Conservation (phyloP, 2,329 filamentous ascomycete species). For the Rutstroemia sp. region DNA sequence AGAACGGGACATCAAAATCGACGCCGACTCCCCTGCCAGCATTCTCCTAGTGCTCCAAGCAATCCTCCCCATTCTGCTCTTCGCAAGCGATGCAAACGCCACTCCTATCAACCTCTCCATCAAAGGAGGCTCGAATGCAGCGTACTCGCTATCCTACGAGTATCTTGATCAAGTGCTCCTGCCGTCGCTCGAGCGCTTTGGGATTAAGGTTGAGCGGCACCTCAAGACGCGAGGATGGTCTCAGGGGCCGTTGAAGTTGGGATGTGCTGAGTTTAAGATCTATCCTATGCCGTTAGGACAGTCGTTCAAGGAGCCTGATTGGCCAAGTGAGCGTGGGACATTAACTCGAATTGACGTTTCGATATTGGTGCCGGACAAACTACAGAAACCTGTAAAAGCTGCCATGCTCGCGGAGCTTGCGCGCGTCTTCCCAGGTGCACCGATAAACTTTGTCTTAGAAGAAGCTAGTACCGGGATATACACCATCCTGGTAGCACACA, state of each 20-base stretch:
- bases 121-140: conserved; percentile 52
- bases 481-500: conserved; percentile 48
- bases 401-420: conserved; percentile 35
- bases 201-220: conserved; percentile 39
- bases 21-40: conserved; percentile 46
- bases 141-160: conserved; percentile 50
- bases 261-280: conserved; percentile 38
- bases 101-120: conserved; percentile 44
- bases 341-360: conserved; percentile 43
- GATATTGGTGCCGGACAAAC: conserved; percentile 40
- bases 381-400: conserved; percentile 36
- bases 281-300: conserved; percentile 33
- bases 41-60: conserved; percentile 52
- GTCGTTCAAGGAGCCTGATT: conserved; percentile 31
- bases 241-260: conserved; percentile 19
- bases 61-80: conserved; percentile 51
- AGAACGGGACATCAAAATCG: conserved; percentile 41
- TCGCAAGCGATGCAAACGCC: conserved; percentile 38
- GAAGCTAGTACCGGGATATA: conserved; percentile 51
- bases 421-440: conserved; percentile 36
- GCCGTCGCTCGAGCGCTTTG: conserved; percentile 46
- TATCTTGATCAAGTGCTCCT: conserved; percentile 56
- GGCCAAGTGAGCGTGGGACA: conserved; percentile 25
- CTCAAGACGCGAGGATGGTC: conserved; percentile 44
- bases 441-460: conserved; percentile 37